phyloP scores from a whole-genome alignment of 176 grass and related monocot genomes.

The Rhynchospora pubera region DNA sequence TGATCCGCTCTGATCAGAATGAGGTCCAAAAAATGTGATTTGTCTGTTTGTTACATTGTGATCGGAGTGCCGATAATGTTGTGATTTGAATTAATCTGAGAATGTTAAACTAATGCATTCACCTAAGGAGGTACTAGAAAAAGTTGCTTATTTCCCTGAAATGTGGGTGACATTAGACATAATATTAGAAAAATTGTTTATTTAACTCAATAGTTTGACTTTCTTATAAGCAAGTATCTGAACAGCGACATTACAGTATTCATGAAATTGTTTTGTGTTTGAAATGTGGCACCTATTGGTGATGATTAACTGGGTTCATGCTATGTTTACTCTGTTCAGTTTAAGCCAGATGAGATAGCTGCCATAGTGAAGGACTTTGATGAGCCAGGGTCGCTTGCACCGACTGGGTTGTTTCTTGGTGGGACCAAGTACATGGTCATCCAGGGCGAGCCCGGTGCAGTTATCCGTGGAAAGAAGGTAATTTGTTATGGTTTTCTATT shows the following conservation, averaged over 20 bases:
- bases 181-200: neutral
- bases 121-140: neutral
- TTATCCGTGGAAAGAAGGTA: constrained; percentile 90
- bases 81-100: neutral
- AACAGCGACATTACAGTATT: neutral
- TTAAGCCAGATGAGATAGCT: constrained; percentile 56
- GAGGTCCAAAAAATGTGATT: neutral
- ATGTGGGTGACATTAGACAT: neutral
- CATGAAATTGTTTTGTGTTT: neutral
- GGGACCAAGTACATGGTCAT: constrained; percentile 78
- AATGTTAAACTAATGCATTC: neutral
- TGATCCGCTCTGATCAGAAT: neutral
- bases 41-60: neutral
- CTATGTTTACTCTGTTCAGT: constrained; percentile 24
- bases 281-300: neutral
- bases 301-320: neutral
- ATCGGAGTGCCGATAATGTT: neutral
- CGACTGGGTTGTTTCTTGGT: constrained; percentile 55
- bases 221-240: neutral
- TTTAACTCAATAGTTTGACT: no score
- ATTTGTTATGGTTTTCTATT: neutral
- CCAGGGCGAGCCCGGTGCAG: constrained; percentile 62
- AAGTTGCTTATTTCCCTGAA: neutral
- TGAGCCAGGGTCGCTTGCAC: constrained; percentile 71
- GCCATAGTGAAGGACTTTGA: constrained; percentile 84